These are phyloP conservation scores for Erysiphe pulchra DNA, from an alignment of 2,329 filamentous ascomycete species.

Conservation along the genomic window DNA sequence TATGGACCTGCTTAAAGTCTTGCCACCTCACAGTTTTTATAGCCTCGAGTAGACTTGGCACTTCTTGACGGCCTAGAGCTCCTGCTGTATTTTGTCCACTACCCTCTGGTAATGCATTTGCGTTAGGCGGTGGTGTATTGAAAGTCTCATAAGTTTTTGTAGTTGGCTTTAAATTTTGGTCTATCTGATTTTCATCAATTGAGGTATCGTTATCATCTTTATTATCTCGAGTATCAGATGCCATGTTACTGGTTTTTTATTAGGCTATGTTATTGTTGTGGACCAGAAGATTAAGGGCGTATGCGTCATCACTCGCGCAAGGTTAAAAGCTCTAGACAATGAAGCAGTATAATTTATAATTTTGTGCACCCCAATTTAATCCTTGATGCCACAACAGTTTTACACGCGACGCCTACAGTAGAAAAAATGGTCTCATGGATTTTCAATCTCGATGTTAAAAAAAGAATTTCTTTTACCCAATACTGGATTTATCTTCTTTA, in stretches of 20 bases:
- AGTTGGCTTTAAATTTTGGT: background rate
- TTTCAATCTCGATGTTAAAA: too few relatives aligned
- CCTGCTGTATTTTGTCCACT: constrained; percentile 14
- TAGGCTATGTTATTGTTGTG: background rate
- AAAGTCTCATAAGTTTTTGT: constrained; percentile 16
- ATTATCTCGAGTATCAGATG: background rate
- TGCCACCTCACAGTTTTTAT: constrained; percentile 38
- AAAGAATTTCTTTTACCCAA: too few relatives aligned
- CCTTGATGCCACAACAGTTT: too few relatives aligned
- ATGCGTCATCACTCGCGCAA: background rate
- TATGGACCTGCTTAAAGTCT: constrained; percentile 48
- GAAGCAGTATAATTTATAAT: too few relatives aligned
- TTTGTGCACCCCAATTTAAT: too few relatives aligned
- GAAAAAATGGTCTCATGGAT: too few relatives aligned
- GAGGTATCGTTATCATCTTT: background rate
- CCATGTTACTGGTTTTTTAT: background rate
- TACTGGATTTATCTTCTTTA: too few relatives aligned
- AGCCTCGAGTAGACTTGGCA: constrained; percentile 29
- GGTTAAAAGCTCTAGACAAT: too few relatives aligned
- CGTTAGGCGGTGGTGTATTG: constrained; percentile 9
- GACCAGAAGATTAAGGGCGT: background rate
- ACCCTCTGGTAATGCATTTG: constrained; percentile 13
- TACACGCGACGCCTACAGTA: too few relatives aligned
- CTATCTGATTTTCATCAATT: background rate
- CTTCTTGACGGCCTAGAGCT: constrained; percentile 2